Evolutionary conservation across 352 stramenopile genomes (phyloP).

Genomic region (Phytophthora litchii): DNA sequence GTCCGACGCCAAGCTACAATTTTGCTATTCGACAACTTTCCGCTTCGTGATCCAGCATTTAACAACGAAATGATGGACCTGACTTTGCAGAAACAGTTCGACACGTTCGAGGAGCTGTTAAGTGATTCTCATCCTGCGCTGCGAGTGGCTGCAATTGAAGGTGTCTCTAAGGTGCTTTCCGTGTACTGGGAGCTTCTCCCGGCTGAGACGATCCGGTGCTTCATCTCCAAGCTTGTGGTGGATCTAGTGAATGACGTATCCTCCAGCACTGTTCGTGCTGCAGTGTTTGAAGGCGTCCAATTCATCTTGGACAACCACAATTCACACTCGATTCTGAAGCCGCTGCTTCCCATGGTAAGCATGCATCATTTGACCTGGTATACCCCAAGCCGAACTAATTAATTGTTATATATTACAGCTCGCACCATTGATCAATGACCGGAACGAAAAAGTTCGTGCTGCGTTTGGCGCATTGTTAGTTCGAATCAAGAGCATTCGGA

Average conservation of each 20-base stretch:
- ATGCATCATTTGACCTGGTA: background rate
- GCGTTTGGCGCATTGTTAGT: constrained; percentile 81
- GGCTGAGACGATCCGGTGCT: constrained; percentile 80
- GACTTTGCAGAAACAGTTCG: constrained; percentile 84
- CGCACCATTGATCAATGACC: constrained; percentile 82
- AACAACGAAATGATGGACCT: constrained; percentile 80
- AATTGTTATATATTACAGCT: constrained; percentile 45
- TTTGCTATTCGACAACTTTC: constrained; percentile 87
- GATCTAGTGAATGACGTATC: constrained; percentile 84
- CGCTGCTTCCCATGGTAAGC: constrained; percentile 79
- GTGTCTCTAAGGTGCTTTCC: constrained; percentile 80
- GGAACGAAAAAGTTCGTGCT: constrained; percentile 81
- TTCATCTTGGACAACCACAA: constrained; percentile 90
- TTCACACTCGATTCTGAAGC: constrained; percentile 84
- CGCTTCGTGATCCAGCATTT: constrained; percentile 74
- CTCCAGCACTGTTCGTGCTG: constrained; percentile 76
- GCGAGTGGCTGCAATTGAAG: constrained; percentile 81
- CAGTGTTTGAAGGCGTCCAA: constrained; percentile 84
- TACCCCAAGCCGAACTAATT: constrained; percentile 9
- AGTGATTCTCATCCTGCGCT: constrained; percentile 76
- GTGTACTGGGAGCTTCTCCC: constrained; percentile 88
- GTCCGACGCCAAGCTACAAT: constrained; percentile 83
- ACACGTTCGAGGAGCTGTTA: constrained; percentile 79
- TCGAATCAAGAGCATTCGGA: constrained; percentile 88
- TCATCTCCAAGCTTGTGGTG: constrained; percentile 81